phyloP scores from a whole-genome alignment of 179 eudicot species.

The Pouteria campechiana region DNA sequence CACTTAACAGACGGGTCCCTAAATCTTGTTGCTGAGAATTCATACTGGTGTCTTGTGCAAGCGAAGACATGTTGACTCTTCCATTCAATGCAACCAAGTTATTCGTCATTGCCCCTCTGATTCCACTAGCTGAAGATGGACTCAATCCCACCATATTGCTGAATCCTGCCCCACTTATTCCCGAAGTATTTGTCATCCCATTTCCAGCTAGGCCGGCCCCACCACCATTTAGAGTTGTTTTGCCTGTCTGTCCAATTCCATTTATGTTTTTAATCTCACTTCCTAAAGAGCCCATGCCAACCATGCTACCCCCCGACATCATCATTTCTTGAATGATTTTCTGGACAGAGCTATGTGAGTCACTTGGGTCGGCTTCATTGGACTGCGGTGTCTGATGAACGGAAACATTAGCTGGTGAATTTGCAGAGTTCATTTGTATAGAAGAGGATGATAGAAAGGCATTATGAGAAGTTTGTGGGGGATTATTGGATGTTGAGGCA shows the following conservation, averaged over 20 bases:
- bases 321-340: conserved; percentile 75
- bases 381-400: conserved; percentile 29
- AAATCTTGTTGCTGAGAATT: conserved; percentile 61
- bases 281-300: conserved; percentile 34
- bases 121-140: conserved; percentile 44
- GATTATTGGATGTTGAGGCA: conserved; percentile 50
- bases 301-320: conserved; percentile 39
- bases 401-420: conserved; percentile 39
- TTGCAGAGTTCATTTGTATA: conserved; percentile 29
- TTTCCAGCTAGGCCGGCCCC: conserved; percentile 29
- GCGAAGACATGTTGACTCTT: conserved; percentile 35
- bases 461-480: conserved; percentile 41
- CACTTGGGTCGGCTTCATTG: conserved; percentile 44
- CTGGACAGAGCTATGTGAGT: conserved; percentile 73
- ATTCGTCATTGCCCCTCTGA: conserved; percentile 41
- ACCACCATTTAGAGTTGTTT: conserved; percentile 17
- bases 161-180: conserved; percentile 33
- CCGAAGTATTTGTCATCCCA: conserved; percentile 23
- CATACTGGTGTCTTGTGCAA: conserved; percentile 38
- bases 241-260: conserved; percentile 28
- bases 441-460: conserved; percentile 16
- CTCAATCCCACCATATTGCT: conserved; percentile 44
- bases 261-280: conserved; percentile 47
- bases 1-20: conserved; percentile 54
- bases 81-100: conserved; percentile 45